Base-by-base conservation (phyloP, 768 basidiomycete genomes). In the Hebeloma cylindrosporum region DNA sequence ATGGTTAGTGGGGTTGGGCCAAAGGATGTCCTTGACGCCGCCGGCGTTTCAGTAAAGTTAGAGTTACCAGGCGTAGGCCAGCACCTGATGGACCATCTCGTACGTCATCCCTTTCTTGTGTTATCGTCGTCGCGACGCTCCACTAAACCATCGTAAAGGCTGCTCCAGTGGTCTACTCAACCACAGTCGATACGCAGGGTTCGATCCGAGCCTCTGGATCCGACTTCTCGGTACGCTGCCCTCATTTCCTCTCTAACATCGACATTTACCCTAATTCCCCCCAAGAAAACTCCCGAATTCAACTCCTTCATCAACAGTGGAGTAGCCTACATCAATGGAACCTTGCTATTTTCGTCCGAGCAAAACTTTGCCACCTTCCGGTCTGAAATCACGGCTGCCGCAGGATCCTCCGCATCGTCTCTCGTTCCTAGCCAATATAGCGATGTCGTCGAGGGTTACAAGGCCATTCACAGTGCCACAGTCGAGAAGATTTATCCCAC, bases 251-350 rank as follows among this genome's bases (percentile, higher is more conserved):
- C 8, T 2, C n/a, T 13, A 17, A 6, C 30, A 16, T 30, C n/a
- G 30, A n/a, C 20, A 10, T 27, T 34, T 21, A 16, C 7, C 22
- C 6, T 22, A 33, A 17, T 13, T 28, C 23, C 23, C 20, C 8
- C n/a, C 28, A 31, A 70, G 64, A 59, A 65, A 58, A 55, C 64
- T 6, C 31, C 64, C 8, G 57, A 62, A 21, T 79, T 79, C 62
- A 59, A 75, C 32, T 82, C 82, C 2, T 81, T 78, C 61, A 65
- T 85, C 51, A 86, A 85, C 67, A 75, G 78, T 16, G 83, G 82
- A 5, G 77, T 77, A 22, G 77, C 78, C 21, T 86, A 83, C 57
- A 65, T 78, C 52, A 82, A 83, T 60, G 68, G 74, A 32, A 71
- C 73, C 22, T 63, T 60, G 29, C 69, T 80, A 23, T 69, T 80